Percentiles rank a stretch among this genome's conserved stretches.
phyloP scores from a whole-genome alignment of 2,329 filamentous ascomycete genomes.

The Fonsecaea pedrosoi region DNA sequence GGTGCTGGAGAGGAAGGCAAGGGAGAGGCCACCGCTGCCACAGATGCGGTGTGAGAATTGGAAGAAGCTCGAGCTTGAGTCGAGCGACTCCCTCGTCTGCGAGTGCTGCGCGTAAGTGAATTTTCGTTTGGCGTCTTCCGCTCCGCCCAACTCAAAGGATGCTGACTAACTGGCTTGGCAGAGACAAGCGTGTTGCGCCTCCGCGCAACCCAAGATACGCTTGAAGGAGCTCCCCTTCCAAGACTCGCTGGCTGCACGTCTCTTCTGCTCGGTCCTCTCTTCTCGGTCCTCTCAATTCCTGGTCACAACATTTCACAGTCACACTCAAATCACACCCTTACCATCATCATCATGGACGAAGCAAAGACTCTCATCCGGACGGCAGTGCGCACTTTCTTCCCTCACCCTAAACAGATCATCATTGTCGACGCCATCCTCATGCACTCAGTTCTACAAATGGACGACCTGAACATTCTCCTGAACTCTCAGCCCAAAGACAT shows the following conservation, averaged over 20 bases:
- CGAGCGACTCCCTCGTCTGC: neutral
- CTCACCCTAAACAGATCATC: conserved; percentile 76
- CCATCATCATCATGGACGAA: conserved; percentile 62
- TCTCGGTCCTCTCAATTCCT: neutral
- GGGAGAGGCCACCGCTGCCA: too few species aligned
- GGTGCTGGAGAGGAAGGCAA: too few species aligned
- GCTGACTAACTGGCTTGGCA: conserved; percentile 1
- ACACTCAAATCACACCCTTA: neutral
- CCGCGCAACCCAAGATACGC: neutral
- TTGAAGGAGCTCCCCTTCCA: neutral
- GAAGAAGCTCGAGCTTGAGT: neutral
- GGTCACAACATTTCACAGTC: neutral
- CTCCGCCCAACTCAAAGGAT: neutral
- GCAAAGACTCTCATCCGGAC: conserved; percentile 83
- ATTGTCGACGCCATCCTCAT: conserved; percentile 80
- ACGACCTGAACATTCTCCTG: conserved; percentile 85
- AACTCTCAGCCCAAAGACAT: conserved; percentile 90
- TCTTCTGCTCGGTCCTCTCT: neutral
- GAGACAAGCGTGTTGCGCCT: neutral
- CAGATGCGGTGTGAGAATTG: neutral
- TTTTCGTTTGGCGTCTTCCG: neutral
- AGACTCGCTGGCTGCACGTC: neutral
- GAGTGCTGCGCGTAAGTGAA: neutral
- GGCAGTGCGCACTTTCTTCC: conserved; percentile 84
- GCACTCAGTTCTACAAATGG: conserved; percentile 79